Percentiles rank a stretch among this genome's conserved stretches.
Conservation (phyloP, 1,284 basidiomycete species). For the Cryptococcus wingfieldii region DNA sequence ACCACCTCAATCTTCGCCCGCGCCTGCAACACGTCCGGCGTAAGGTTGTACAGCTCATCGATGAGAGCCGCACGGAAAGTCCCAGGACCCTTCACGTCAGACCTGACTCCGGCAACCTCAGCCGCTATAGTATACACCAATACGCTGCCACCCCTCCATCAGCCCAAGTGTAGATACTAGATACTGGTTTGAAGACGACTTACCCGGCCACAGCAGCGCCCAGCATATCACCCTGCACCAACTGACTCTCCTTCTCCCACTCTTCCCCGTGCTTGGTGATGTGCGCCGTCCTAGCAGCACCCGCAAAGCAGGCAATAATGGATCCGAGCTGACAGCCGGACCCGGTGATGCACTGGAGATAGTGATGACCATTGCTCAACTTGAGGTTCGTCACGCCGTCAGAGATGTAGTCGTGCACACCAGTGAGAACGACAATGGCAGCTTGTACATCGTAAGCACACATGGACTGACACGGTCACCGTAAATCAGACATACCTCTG, state of each 20-base stretch:
- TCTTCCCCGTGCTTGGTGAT: conserved; percentile 10
- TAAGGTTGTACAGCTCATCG: conserved; percentile 68
- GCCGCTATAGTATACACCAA: conserved; percentile 78
- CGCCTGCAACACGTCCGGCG: conserved; percentile 55
- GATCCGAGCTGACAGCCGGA: conserved; percentile 64
- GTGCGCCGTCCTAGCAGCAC: conserved; percentile 56
- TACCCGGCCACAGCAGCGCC: conserved; percentile 71
- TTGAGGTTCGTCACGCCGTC: conserved; percentile 69
- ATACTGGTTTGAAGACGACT: conserved; percentile 26
- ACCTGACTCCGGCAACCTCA: conserved; percentile 67
- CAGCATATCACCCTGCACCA: conserved; percentile 69
- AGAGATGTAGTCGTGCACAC: conserved; percentile 77
- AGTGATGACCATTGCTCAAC: conserved; percentile 67
- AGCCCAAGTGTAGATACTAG: background rate
- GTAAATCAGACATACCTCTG: conserved; percentile 58
- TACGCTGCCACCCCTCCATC: conserved; percentile 54
- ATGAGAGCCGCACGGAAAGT: conserved; percentile 83
- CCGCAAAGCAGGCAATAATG: conserved; percentile 60
- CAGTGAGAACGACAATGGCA: conserved; percentile 78
- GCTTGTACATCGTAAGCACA: conserved; percentile 50
- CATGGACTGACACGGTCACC: background rate
- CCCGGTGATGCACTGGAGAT: conserved; percentile 47
- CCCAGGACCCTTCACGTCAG: conserved; percentile 73
- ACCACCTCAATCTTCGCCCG: conserved; percentile 54
- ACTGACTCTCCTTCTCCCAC: conserved; percentile 36